A percentile compares a stretch with the other conserved stretches of the same genome.
Evolutionary conservation across 2,329 filamentous ascomycete species (phyloP).

Genomic region (Ophiostoma populinum): DNA sequence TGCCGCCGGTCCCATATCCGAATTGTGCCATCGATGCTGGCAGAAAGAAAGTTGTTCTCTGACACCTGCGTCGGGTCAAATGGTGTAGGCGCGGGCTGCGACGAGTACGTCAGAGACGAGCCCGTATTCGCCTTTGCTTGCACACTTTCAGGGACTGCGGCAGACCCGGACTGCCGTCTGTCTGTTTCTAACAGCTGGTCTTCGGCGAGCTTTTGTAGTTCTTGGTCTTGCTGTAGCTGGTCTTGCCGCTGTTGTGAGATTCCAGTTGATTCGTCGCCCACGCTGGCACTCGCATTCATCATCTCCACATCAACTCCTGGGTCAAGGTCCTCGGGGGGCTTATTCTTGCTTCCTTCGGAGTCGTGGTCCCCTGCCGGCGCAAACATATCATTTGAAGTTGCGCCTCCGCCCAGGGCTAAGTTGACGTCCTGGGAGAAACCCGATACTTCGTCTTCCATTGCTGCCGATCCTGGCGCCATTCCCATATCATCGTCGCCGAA

Average conservation of each 20-base stretch:
- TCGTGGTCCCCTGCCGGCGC: slow-evolving; percentile 1
- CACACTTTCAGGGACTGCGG: background rate
- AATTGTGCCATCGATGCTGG: slow-evolving; percentile 71
- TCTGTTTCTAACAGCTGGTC: slow-evolving; percentile 3
- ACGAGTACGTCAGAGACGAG: slow-evolving; percentile 18
- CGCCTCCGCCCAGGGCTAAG: slow-evolving; percentile 25
- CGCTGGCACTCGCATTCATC: too few relatives aligned
- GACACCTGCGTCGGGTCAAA: slow-evolving; percentile 42
- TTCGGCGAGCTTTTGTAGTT: slow-evolving; percentile 4
- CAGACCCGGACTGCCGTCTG: background rate
- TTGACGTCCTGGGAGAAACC: slow-evolving; percentile 12
- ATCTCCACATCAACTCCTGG: too few relatives aligned
- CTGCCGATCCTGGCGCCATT: slow-evolving; percentile 23
- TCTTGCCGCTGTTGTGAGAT: slow-evolving; percentile 4
- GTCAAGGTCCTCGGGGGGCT: too few relatives aligned
- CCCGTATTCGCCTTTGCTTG: background rate
- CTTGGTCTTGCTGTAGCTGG: slow-evolving; percentile 4
- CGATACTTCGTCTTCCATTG: slow-evolving; percentile 12
- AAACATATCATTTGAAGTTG: slow-evolving; percentile 17
- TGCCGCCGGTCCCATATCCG: slow-evolving; percentile 86
- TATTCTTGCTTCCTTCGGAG: too few relatives aligned
- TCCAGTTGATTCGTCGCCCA: too few relatives aligned
- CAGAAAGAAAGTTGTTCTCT: slow-evolving; percentile 71
- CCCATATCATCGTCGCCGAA: slow-evolving; percentile 59
- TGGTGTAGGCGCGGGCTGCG: slow-evolving; percentile 21